Evolutionary conservation across 495 filamentous ascomycete species (phyloP).

Genomic region (Arthonia radiata): DNA sequence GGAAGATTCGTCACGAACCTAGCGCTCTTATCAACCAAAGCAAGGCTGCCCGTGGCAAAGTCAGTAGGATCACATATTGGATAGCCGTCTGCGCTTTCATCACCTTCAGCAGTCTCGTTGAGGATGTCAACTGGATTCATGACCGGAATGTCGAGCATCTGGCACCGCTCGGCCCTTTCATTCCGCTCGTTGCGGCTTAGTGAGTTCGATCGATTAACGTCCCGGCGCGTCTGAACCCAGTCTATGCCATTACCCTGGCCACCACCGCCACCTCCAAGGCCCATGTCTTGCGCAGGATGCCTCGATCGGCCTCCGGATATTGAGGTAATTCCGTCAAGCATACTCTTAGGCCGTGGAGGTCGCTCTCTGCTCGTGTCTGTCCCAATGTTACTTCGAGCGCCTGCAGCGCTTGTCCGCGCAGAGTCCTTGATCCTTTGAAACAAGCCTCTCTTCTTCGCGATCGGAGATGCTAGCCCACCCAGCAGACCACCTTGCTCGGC

Average conservation of each 20-base stretch:
- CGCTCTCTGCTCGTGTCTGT: slow-evolving; percentile 26
- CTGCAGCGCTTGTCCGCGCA: slow-evolving; percentile 81
- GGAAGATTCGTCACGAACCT: slow-evolving; percentile 79
- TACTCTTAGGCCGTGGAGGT: slow-evolving; percentile 18
- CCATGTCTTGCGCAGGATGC: slow-evolving; percentile 38
- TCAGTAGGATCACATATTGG: slow-evolving; percentile 65
- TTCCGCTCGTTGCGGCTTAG: slow-evolving; percentile 66
- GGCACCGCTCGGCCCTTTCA: slow-evolving; percentile 72
- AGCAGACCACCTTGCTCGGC: slow-evolving; percentile 30
- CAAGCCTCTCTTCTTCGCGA: slow-evolving; percentile 77
- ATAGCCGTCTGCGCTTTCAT: slow-evolving; percentile 66
- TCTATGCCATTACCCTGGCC: too few species aligned
- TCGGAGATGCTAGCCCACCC: slow-evolving; percentile 66
- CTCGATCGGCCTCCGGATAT: slow-evolving; percentile 23
- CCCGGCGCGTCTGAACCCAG: slow-evolving; percentile 87
- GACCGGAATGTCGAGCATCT: slow-evolving; percentile 80
- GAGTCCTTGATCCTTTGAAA: slow-evolving; percentile 92
- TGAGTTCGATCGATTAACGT: slow-evolving; percentile 86
- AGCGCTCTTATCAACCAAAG: slow-evolving; percentile 81
- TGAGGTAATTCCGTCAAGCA: slow-evolving; percentile 23
- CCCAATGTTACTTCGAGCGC: slow-evolving; percentile 63
- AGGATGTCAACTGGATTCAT: slow-evolving; percentile 75
- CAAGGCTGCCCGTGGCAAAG: slow-evolving; percentile 53
- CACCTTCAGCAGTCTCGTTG: slow-evolving; percentile 63
- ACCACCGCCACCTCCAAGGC: slow-evolving; percentile 23